Conservation (phyloP, 1,284 basidiomycete genomes). For the Trametes sp. region DNA sequence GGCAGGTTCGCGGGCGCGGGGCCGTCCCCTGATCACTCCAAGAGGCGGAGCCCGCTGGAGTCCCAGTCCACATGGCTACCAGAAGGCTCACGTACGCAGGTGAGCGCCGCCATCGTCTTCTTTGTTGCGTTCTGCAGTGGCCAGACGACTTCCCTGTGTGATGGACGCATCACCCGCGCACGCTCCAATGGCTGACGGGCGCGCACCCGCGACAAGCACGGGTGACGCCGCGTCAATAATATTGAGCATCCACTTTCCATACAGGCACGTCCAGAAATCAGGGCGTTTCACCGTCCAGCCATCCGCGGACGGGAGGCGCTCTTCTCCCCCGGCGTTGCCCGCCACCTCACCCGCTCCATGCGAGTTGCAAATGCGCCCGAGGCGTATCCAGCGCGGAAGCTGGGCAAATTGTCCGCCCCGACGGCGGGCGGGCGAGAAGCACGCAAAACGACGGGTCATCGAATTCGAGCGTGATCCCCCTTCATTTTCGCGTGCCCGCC, state of each 20-base stretch:
- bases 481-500: neutral
- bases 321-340: neutral
- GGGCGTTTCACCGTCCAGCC: conserved; percentile 1
- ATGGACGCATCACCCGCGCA: conserved; percentile 2
- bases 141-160: conserved; percentile 8
- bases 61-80: neutral
- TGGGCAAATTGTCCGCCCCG: neutral
- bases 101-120: conserved; percentile 1
- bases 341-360: neutral
- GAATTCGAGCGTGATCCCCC: neutral
- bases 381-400: neutral
- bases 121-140: neutral
- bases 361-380: too few relatives aligned
- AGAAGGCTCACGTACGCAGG: neutral
- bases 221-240: neutral
- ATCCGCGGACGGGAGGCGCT: neutral
- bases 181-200: conserved; percentile 7
- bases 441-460: neutral
- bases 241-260: neutral
- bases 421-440: neutral
- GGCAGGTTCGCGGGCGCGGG: conserved; percentile 8
- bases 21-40: neutral
- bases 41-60: neutral
- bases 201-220: conserved; percentile 11
- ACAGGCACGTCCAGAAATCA: neutral